A percentile compares a stretch with the other conserved stretches of the same genome.
Conservation (phyloP, 768 basidiomycete genomes). For the Mycena kentingensis region DNA sequence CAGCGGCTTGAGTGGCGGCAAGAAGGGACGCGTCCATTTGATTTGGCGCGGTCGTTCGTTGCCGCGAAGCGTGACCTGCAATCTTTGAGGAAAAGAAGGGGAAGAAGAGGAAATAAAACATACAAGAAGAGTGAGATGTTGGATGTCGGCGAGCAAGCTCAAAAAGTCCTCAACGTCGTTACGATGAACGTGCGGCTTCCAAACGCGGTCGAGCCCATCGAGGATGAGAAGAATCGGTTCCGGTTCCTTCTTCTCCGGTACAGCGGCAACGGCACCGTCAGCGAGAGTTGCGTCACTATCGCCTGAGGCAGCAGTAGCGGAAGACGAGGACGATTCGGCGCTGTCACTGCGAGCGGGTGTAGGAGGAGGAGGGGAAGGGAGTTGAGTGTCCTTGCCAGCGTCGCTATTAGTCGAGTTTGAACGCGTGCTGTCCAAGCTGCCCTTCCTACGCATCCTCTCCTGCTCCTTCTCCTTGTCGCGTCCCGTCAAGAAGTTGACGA, state of each 20-base stretch:
- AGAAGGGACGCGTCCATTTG: conserved; percentile 21
- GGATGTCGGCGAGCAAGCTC: conserved; percentile 14
- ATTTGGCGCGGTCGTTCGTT: conserved; percentile 15
- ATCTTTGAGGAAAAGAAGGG: not conserved
- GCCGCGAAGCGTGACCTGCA: conserved; percentile 16
- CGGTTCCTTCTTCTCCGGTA: not conserved
- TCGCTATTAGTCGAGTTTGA: not conserved
- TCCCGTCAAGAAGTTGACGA: conserved; percentile 1
- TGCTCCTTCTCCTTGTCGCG: not conserved
- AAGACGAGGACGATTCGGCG: not conserved
- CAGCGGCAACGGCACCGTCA: not conserved
- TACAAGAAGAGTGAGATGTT: conserved; percentile 15
- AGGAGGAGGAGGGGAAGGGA: not conserved
- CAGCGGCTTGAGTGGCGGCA: conserved; percentile 11
- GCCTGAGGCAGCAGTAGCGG: not conserved
- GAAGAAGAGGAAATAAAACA: not conserved
- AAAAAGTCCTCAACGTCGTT: conserved; percentile 18
- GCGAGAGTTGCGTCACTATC: conserved; percentile 2
- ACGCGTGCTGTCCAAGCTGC: not conserved
- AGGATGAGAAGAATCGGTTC: conserved; percentile 12
- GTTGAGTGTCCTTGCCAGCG: not conserved
- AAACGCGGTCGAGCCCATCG: conserved; percentile 13
- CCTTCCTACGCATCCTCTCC: not conserved
- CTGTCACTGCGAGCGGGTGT: not conserved
- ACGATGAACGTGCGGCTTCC: conserved; percentile 13